phyloP scores from a whole-genome alignment of 2,329 filamentous ascomycete species.

The Ilyonectria robusta region DNA sequence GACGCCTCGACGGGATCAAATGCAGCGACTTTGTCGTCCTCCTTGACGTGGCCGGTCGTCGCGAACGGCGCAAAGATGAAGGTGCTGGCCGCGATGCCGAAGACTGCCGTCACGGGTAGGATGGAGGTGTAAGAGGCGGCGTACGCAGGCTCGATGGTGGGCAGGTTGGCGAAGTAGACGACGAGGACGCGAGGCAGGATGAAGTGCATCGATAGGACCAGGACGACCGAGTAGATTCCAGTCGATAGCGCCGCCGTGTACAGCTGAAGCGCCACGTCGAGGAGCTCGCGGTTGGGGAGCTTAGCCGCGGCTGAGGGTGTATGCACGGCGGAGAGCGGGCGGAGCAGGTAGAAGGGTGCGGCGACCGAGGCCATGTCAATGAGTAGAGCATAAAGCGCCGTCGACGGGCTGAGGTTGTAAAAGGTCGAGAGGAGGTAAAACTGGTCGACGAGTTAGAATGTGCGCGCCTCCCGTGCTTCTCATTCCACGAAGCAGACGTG shows the following conservation, averaged over 20 bases:
- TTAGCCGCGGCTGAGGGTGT: slow-evolving; percentile 61
- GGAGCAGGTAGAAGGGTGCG: slow-evolving; percentile 82
- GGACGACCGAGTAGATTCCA: slow-evolving; percentile 79
- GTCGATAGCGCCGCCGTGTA: slow-evolving; percentile 79
- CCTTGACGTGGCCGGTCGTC: slow-evolving; percentile 63
- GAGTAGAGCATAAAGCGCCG: slow-evolving; percentile 71
- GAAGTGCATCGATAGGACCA: slow-evolving; percentile 78
- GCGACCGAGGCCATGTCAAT: slow-evolving; percentile 80
- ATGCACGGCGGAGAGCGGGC: slow-evolving; percentile 76
- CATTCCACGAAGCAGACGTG: slow-evolving; percentile 18
- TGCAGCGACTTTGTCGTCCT: slow-evolving; percentile 63
- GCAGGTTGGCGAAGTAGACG: slow-evolving; percentile 80
- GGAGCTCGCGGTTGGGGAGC: slow-evolving; percentile 74
- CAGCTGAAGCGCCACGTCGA: slow-evolving; percentile 74
- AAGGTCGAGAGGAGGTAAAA: slow-evolving; percentile 84
- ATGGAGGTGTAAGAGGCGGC: slow-evolving; percentile 72
- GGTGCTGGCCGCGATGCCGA: slow-evolving; percentile 79
- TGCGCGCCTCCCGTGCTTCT: not conserved
- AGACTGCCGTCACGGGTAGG: slow-evolving; percentile 69
- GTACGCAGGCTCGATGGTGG: slow-evolving; percentile 78
- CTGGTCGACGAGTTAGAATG: slow-evolving; percentile 53
- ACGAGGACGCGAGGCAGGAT: slow-evolving; percentile 82
- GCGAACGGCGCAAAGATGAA: slow-evolving; percentile 84
- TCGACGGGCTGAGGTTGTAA: slow-evolving; percentile 77
- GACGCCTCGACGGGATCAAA: slow-evolving; percentile 78